A percentile compares a stretch with the other conserved stretches of the same genome.
phyloP scores from a whole-genome alignment of 108 stramenopile species.

The Pseudonitzschia multiseries region DNA sequence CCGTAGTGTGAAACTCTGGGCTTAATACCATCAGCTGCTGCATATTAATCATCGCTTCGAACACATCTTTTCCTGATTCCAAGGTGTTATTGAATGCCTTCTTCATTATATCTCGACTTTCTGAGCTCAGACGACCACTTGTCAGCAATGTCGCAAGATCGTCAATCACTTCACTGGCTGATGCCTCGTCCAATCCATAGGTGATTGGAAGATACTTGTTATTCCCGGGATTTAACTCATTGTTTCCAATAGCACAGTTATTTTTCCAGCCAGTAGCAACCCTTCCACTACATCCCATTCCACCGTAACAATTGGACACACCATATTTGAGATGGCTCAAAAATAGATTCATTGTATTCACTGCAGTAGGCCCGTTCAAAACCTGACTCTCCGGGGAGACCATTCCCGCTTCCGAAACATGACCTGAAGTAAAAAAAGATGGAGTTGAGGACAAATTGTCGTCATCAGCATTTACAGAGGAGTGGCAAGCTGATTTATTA shows the following conservation, averaged over 20 bases:
- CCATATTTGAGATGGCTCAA: background rate
- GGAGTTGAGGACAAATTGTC: no score
- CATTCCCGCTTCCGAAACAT: constrained; percentile 51
- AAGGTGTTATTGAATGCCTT: background rate
- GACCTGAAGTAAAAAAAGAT: constrained; percentile 35
- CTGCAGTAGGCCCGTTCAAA: constrained; percentile 41
- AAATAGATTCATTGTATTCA: constrained; percentile 1
- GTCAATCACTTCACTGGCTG: constrained; percentile 27
- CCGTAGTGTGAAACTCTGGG: constrained; percentile 55
- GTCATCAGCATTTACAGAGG: no score
- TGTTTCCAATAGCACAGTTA: background rate
- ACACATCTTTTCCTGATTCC: background rate
- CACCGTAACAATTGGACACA: background rate
- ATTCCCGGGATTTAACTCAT: background rate
- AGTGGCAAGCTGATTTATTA: no score
- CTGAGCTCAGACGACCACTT: background rate
- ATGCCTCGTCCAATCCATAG: background rate
- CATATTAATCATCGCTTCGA: constrained; percentile 5
- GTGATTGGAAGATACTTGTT: background rate
- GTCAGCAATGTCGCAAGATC: constrained; percentile 44
- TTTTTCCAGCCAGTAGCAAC: background rate
- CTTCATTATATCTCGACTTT: constrained; percentile 8
- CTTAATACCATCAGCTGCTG: constrained; percentile 38
- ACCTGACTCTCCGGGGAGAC: constrained; percentile 42
- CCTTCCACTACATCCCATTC: background rate